Conservation (phyloP, 352 stramenopile species). For the Hyaloperonospora brassicae region DNA sequence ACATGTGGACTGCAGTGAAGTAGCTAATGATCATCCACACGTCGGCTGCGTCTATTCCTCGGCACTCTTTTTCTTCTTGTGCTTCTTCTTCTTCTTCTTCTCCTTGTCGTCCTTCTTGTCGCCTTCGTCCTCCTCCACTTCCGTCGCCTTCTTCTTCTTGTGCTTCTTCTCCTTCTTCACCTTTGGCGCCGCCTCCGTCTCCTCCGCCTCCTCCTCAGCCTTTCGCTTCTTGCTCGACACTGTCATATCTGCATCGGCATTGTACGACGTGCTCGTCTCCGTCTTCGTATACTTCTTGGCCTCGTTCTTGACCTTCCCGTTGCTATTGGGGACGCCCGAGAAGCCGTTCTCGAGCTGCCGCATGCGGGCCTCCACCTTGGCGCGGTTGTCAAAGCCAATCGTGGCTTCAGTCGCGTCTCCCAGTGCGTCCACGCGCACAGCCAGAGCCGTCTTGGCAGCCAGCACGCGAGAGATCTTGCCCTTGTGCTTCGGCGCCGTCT, state of each 20-base stretch:
- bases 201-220: slow-evolving; percentile 51
- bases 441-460: slow-evolving; percentile 96
- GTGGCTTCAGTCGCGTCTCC: slow-evolving; percentile 92
- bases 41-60: slow-evolving; percentile 41
- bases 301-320: slow-evolving; percentile 87
- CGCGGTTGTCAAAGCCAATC: slow-evolving; percentile 95
- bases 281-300: slow-evolving; percentile 88
- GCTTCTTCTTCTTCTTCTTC: slow-evolving; percentile 22
- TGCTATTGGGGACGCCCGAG: slow-evolving; percentile 73
- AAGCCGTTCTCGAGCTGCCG: slow-evolving; percentile 95
- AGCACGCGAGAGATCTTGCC: slow-evolving; percentile 98
- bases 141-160: slow-evolving; percentile 65
- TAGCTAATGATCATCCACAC: slow-evolving; percentile 7
- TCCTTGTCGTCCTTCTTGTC: slow-evolving; percentile 33
- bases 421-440: slow-evolving; percentile 98
- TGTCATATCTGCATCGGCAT: slow-evolving; percentile 92
- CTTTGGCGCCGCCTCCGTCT: no score
- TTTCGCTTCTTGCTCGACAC: slow-evolving; percentile 88
- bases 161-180: slow-evolving; percentile 80
- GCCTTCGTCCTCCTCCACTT: slow-evolving; percentile 24
- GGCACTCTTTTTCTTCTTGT: slow-evolving; percentile 23
- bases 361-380: slow-evolving; percentile 97
- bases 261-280: slow-evolving; percentile 85
- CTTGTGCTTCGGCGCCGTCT: slow-evolving; percentile 99
- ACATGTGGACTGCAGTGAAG: neutral